Base-by-base conservation (phyloP, 139 green algal species). In the Chlorella sp. region DNA sequence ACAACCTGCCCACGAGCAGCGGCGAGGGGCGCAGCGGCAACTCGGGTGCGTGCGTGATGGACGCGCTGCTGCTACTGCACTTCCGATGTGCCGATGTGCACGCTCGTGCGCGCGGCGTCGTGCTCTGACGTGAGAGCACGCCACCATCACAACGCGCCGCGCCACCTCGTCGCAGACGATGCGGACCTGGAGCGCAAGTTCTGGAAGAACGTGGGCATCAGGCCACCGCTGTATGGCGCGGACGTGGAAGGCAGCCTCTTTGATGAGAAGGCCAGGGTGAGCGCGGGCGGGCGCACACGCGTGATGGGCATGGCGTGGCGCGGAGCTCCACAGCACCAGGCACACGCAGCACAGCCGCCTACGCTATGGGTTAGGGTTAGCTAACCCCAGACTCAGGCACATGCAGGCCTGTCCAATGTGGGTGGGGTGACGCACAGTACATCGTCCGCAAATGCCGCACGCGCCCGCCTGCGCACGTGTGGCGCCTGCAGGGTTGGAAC, bases 221-320 rank as follows among this genome's bases (percentile, higher is more conserved):
- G 72, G 32, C 87, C 89, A 4, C 92, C 92, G 1, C 78, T 95
- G 26, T 97, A 97, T 83, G 92, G 92, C 24, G 92, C 92, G 1
- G 92, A 97, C 72, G 81, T 88, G 10, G 51, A 77, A 0, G 86
- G 90, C 0, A 85, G 76, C 6, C 78, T 97, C 29, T 96, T 92
- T 71, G 92, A 96, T 61, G 63, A 79, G 42, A 55, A 74, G 22
- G 31, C 75, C 30, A 74, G 80, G 77, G 76, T 85, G 30, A 33
- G 10, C 3, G 49, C 26, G 24, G 31, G n/a, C n/a, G 14, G 23
- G 49, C 17, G 31, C 2, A 2, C 55, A 29, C 22, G n/a, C n/a
- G n/a, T n/a, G n/a, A n/a, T n/a, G n/a, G n/a, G n/a, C n/a, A n/a
- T n/a, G n/a, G n/a, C n/a, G n/a, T n/a, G n/a, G n/a, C n/a, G n/a